phyloP scores from a whole-genome alignment of 2,329 filamentous ascomycete genomes.

The Phialophora macrospora region DNA sequence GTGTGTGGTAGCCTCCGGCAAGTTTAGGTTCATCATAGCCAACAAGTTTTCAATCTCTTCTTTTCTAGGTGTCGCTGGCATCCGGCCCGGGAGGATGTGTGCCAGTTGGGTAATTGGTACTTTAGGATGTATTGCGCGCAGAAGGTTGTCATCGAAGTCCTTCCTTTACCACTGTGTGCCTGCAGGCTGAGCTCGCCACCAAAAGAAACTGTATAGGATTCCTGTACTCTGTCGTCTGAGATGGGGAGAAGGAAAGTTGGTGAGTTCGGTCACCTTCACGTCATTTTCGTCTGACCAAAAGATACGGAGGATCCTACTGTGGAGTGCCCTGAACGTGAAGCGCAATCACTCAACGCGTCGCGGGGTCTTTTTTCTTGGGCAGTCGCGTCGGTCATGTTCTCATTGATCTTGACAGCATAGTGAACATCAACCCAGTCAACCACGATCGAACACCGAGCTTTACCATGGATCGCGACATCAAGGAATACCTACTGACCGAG shows the following conservation, averaged over 20 bases:
- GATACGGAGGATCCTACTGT: background rate
- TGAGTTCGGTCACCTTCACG: background rate
- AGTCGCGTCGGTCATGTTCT: background rate
- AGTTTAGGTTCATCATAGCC: background rate
- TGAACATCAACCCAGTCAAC: background rate
- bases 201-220: background rate
- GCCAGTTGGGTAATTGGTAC: background rate
- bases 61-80: background rate
- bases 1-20: background rate
- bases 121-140: background rate
- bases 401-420: background rate
- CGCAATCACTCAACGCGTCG: background rate
- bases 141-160: background rate
- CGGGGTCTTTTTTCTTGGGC: background rate
- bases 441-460: background rate
- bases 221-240: background rate
- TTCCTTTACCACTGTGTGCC: background rate
- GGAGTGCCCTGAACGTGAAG: background rate
- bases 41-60: background rate
- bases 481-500: constrained; percentile 73
- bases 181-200: background rate
- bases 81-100: background rate
- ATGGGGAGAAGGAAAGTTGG: background rate
- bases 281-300: background rate
- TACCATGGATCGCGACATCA: constrained; percentile 57